Evolutionary conservation across 164 flowering plant species (phyloP).

Genomic region (Vitis cinerea): DNA sequence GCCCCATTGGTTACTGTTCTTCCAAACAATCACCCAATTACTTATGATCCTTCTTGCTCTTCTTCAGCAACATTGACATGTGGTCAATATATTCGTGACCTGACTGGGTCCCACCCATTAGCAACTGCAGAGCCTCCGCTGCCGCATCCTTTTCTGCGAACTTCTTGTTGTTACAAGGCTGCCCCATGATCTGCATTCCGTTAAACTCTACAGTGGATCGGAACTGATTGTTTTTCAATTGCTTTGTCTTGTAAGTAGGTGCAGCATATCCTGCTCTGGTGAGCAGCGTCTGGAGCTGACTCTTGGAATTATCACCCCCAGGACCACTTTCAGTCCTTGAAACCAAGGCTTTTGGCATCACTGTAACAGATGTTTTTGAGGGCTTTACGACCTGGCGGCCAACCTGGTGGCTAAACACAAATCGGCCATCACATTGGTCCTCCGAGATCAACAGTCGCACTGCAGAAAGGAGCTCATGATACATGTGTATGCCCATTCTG

Average conservation of each 20-base stretch:
- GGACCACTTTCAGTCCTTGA: slow-evolving; percentile 59
- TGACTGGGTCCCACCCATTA: slow-evolving; percentile 45
- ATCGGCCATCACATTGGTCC: slow-evolving; percentile 72
- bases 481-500: slow-evolving; percentile 40
- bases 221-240: slow-evolving; percentile 61
- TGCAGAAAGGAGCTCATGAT: slow-evolving; percentile 71
- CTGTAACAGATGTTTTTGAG: slow-evolving; percentile 19
- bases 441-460: slow-evolving; percentile 66
- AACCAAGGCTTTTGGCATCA: slow-evolving; percentile 23
- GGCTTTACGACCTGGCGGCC: slow-evolving; percentile 43
- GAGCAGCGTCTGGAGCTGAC: slow-evolving; percentile 81
- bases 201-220: slow-evolving; percentile 66
- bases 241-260: slow-evolving; percentile 66
- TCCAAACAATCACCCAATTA: not conserved
- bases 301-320: slow-evolving; percentile 89
- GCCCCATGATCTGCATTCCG: slow-evolving; percentile 72
- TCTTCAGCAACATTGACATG: slow-evolving; percentile 67
- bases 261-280: slow-evolving; percentile 70
- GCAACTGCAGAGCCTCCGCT: slow-evolving; percentile 75
- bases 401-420: slow-evolving; percentile 62
- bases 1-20: not conserved
- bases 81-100: slow-evolving; percentile 46
- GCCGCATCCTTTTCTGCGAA: slow-evolving; percentile 94
- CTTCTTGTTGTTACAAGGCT: slow-evolving; percentile 80
- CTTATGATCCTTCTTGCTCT: slow-evolving; percentile 62